Percentiles rank a stretch among this genome's conserved stretches.
Conservation (phyloP, 1,139 yeast genomes). For the Nadsonia starkeyi-henricii region DNA sequence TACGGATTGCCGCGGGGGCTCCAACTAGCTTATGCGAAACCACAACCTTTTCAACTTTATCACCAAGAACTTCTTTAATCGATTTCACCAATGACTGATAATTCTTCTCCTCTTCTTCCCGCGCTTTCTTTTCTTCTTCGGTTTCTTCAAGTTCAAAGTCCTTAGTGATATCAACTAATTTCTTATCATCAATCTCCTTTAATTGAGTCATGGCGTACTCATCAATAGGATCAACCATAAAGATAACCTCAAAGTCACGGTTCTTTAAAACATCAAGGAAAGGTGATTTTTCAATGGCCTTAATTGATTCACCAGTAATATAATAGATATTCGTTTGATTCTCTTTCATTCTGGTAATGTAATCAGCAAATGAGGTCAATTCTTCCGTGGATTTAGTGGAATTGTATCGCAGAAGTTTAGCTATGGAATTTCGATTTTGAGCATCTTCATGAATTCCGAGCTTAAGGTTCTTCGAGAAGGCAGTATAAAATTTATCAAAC, state of each 20-base stretch:
- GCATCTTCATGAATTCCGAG: conserved; percentile 98
- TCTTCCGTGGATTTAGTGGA: conserved; percentile 94
- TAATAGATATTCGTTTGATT: conserved; percentile 99
- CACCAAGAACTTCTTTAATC: conserved; percentile 94
- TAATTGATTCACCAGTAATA: conserved; percentile 97
- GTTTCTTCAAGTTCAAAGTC: conserved; percentile 98
- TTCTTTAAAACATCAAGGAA: conserved; percentile 98
- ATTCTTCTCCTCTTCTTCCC: conserved; percentile 88
- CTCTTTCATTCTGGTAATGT: conserved; percentile 98
- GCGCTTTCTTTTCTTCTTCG: conserved; percentile 87
- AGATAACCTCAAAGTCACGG: conserved; percentile 94
- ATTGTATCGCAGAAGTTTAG: conserved; percentile 93
- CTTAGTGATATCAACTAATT: conserved; percentile 96
- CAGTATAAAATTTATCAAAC: conserved; percentile 96
- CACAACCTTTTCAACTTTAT: conserved; percentile 97
- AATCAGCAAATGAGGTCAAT: conserved; percentile 86
- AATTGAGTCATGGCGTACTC: conserved; percentile 99
- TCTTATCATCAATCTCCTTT: conserved; percentile 98
- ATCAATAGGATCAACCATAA: conserved; percentile 97
- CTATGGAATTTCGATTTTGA: conserved; percentile 90
- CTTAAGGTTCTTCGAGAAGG: conserved; percentile 96
- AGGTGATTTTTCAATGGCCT: conserved; percentile 98
- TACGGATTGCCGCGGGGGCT: conserved; percentile 99
- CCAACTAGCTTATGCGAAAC: conserved; percentile 95
- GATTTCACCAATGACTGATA: conserved; percentile 91